Base-by-base conservation (phyloP, 352 stramenopile species). In the Thraustochytrium striatum region DNA sequence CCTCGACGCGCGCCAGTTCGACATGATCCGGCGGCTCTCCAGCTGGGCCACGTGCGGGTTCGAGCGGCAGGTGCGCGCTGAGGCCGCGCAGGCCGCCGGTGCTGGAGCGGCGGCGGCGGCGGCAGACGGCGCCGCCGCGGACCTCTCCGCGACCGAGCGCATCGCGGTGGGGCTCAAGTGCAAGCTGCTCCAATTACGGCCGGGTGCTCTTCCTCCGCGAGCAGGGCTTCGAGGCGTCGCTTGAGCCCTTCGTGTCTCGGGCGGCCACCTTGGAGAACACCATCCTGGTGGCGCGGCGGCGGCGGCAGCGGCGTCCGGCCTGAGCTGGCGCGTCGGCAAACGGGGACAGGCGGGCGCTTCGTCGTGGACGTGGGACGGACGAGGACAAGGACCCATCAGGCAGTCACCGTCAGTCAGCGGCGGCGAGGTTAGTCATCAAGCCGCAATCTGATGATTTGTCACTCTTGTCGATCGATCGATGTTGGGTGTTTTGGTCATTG, bases 101-200 rank as follows among this genome's bases (percentile, higher is more conserved):
- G 39, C 2, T 41, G 58, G 16, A 55, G 47, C 47, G 25, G 47
- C 47, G 25, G 47, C 47, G 16, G 16, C 47, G 16, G 47, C 47
- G 16, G 47, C 47, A 55, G 25, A 55, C 47, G 25, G 47, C n/a
- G n/a, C n/a, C n/a, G 61, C n/a, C 19, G 8, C 9, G 32, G 58
- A 47, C 39, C 21, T 47, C 19, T 52, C 35, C 8, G 58, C 19
- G 8, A 21, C 32, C 19, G 58, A 13, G 36, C 62, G 62, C 21
- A 21, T 57, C 38, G n/a, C n/a, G 11, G 61, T 75, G 28, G 65
- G 65, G n/a, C 36, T 75, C 33, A 30, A 75, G 39, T 75, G 65
- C 50, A 75, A 75, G 41, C 61, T 30, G 11, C 43, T 75, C 35
- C 44, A 75, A 75, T 25, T 43, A 55, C 35, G 65, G 32, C 13